Base-by-base conservation (phyloP, 2,329 filamentous ascomycete genomes). In the Stachybotrys chartarum region DNA sequence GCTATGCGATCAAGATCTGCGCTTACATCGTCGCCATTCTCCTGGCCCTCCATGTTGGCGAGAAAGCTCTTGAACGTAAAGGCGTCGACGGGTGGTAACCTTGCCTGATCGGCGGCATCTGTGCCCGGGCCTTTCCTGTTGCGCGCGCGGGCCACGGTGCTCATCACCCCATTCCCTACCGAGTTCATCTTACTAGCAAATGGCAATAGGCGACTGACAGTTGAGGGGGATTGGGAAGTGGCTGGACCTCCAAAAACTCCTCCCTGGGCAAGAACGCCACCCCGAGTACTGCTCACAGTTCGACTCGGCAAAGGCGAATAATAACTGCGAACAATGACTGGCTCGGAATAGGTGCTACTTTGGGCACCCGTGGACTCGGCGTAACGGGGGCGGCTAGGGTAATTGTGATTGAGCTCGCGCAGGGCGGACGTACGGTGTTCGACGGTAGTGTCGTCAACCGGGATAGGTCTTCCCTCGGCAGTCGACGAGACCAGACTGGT, bases 51-150 rank as follows among this genome's bases (percentile, higher is more conserved):
- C 51, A 83, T 74, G 56, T 80, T 79, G 53, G 78, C 77, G 74
- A 87, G 79, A 63, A 86, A 84, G 58, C 78, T 81, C 65, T 83
- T 85, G 72, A 86, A 86, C 54, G 77, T 82, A 61, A 86, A 87
- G 12, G 82, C 83, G 58, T 85, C 82, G 16, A 85, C 68, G 0
- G 83, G 81, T 0, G 84, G 84, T 12, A 86, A 73, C 61, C 78
- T 80, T 14, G 77, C 68, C 55, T 72, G 69, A 30, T 69, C 67
- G 0, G 64, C 61, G 59, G 61, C 59, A 6, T 67, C 61, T 14
- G 53, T 50, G 2, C 59, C 57, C 16, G 63, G 47, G 39, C 56
- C 59, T 56, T 74, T 76, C 59, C 71, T 74, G 50, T 70, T 65
- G 60, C 74, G 75, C 42, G 72, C 68, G 51, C 74, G 72, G 17